phyloP scores from a whole-genome alignment of 768 basidiomycete genomes.

The Chalciporus pseudorubinellus region DNA sequence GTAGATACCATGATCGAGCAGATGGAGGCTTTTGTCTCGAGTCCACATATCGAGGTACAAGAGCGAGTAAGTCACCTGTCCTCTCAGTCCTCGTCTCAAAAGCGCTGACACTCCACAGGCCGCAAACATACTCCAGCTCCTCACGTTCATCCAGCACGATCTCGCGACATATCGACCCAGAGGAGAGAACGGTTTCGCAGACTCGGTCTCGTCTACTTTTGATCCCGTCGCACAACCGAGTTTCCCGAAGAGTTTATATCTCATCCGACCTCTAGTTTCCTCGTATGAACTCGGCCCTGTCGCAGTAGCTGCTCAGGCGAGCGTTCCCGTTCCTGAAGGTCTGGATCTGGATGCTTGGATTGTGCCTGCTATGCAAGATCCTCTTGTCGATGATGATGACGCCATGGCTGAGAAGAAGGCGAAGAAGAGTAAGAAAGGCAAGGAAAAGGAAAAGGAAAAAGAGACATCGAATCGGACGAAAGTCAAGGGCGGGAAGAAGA shows the following conservation, averaged over 20 bases:
- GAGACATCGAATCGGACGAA: constrained; percentile 27
- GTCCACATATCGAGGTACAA: constrained; percentile 83
- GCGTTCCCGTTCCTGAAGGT: constrained; percentile 78
- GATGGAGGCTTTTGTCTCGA: constrained; percentile 56
- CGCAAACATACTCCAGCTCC: constrained; percentile 73
- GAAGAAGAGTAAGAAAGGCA: constrained; percentile 45
- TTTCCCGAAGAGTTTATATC: constrained; percentile 87
- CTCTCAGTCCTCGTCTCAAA: background rate
- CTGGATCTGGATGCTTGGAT: constrained; percentile 87
- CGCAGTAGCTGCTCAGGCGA: constrained; percentile 73
- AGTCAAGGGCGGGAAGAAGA: constrained; percentile 45
- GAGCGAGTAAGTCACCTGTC: constrained; percentile 65
- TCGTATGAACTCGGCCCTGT: constrained; percentile 85
- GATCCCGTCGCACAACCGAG: constrained; percentile 38
- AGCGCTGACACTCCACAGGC: constrained; percentile 47
- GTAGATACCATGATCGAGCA: constrained; percentile 62
- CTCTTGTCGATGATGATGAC: constrained; percentile 24
- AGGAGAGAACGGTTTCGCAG: constrained; percentile 35
- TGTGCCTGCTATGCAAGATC: constrained; percentile 53
- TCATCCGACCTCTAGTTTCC: constrained; percentile 78
- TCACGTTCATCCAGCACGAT: constrained; percentile 75
- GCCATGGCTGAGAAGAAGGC: constrained; percentile 40
- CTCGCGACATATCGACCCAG: constrained; percentile 53
- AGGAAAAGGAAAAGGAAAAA: constrained; percentile 54
- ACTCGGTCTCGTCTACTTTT: constrained; percentile 37